These are phyloP conservation scores for Tillandsia leiboldiana DNA, from an alignment of 176 grass and related monocot species.

Conservation along the genomic window DNA sequence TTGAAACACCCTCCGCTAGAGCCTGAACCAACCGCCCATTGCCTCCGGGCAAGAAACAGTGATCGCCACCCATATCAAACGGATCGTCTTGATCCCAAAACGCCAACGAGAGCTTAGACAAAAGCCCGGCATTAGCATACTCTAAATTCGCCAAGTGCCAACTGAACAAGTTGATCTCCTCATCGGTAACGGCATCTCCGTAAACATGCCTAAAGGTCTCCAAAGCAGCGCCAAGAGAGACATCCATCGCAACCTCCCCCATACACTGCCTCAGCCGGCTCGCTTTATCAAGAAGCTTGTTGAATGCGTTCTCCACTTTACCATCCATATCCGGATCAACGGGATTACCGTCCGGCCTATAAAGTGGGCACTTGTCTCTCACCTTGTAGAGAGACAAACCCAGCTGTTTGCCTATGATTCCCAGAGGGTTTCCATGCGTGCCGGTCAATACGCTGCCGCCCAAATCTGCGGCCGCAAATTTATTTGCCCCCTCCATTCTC, in stretches of 20 bases:
- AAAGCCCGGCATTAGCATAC: conserved; percentile 87
- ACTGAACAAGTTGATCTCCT: conserved; percentile 82
- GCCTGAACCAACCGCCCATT: conserved; percentile 81
- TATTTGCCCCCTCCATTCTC: conserved; percentile 76
- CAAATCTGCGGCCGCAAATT: conserved; percentile 67
- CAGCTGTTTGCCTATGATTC: conserved; percentile 67
- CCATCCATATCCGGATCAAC: conserved; percentile 75
- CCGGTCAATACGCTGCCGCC: conserved; percentile 88
- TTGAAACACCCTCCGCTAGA: conserved; percentile 66
- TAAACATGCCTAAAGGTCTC: conserved; percentile 58
- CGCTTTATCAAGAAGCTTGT: conserved; percentile 75
- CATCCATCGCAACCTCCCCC: conserved; percentile 76
- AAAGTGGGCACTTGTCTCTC: conserved; percentile 87
- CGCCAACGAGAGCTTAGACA: conserved; percentile 72
- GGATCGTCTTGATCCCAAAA: conserved; percentile 99
- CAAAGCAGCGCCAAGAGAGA: conserved; percentile 79
- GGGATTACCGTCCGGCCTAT: conserved; percentile 54
- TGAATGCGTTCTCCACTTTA: conserved; percentile 81
- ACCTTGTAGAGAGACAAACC: conserved; percentile 71
- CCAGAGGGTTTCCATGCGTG: conserved; percentile 63
- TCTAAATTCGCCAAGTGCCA: conserved; percentile 95
- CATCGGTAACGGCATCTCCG: conserved; percentile 42
- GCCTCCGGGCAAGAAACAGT: conserved; percentile 96
- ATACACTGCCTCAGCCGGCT: conserved; percentile 60
- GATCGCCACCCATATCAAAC: conserved; percentile 99